Base-by-base conservation (phyloP, 495 filamentous ascomycete genomes). In the Hypoxylon lienhwacheense region DNA sequence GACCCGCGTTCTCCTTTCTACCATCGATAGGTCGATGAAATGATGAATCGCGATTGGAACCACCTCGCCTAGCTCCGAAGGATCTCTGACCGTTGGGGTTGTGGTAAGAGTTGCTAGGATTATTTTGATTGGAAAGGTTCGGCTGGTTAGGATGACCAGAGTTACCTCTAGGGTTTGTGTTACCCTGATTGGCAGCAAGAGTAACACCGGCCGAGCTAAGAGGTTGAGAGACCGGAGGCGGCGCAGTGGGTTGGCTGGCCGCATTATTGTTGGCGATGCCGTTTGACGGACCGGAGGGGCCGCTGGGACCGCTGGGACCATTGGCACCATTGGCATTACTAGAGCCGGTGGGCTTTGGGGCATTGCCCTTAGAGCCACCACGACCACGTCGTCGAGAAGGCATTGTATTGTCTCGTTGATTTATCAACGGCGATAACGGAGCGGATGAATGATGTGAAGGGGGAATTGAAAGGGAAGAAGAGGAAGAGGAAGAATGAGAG, bases 301-400 rank as follows among this genome's bases (percentile, higher is more conserved):
- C 43, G 26, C 16, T 20, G 12, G 16, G 14, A 5, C 16, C 8
- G 7, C 21, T 37, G 14, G 35, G 14, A 40, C 17, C 17, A 46
- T 20, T 33, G 26, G 40, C 6, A 8, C 5, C 44, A 34, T 5
- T 37, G 14, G 35, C n/a, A 40, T 17, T 14, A 46, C 15, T 33
- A 21, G 40, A 7, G 7, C 5, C 44, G 29, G 8, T 16, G 14
- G 49, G 19, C 24, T 36, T 31, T 7, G 49, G 29, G 21, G 39
- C 33, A 32, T 44, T 51, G 26, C 35, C 20, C 25, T 47, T 54
- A 25, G 36, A 8, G 40, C 55, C 62, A 39, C 65, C 58, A 45
- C 54, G 55, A 5, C 34, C 47, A 24, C 64, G 65, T 26, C 53
- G 60, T 39, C 55, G 65, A 46, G 51, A 33, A 4, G 54, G 26